Evolutionary conservation across 805 yeast species (phyloP).

Genomic region (Lipomyces orientalis): DNA sequence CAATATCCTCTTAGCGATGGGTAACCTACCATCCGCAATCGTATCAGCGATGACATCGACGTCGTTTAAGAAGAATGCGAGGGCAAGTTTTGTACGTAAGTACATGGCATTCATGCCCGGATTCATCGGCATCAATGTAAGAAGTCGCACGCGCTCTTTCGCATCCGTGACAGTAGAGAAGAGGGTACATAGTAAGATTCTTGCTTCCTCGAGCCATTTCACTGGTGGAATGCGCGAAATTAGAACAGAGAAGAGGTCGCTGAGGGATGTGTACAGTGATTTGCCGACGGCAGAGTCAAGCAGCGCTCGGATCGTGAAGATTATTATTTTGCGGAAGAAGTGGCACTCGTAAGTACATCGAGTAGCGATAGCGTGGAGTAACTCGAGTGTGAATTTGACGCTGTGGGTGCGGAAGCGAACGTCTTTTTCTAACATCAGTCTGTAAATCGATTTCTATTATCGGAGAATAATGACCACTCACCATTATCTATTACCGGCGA

Average conservation of each 20-base stretch:
- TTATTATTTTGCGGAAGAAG: conserved; percentile 8
- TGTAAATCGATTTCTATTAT: no score
- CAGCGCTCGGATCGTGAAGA: conserved; percentile 17
- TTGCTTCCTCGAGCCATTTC: conserved; percentile 13
- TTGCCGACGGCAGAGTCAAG: conserved; percentile 17
- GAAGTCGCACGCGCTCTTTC: conserved; percentile 10
- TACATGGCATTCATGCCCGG: conserved; percentile 20
- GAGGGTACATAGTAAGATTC: not conserved
- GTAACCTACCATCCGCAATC: conserved; percentile 19
- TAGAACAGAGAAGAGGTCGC: conserved; percentile 10
- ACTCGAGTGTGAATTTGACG: conserved; percentile 7
- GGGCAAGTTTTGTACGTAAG: conserved; percentile 25
- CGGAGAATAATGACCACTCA: not conserved
- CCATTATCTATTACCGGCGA: not conserved
- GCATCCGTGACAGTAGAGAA: conserved; percentile 12
- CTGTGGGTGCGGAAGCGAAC: conserved; percentile 7
- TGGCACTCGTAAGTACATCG: not conserved
- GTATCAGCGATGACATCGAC: conserved; percentile 9
- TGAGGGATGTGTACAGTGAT: not conserved
- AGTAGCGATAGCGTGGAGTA: conserved; percentile 7
- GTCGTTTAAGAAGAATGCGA: conserved; percentile 25
- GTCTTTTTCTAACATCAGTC: not conserved
- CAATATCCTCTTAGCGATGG: conserved; percentile 30
- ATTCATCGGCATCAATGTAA: conserved; percentile 18
- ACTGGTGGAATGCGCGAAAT: conserved; percentile 13